Base-by-base conservation (phyloP, 2,329 filamentous ascomycete species). In the Arthroderma uncinatum region DNA sequence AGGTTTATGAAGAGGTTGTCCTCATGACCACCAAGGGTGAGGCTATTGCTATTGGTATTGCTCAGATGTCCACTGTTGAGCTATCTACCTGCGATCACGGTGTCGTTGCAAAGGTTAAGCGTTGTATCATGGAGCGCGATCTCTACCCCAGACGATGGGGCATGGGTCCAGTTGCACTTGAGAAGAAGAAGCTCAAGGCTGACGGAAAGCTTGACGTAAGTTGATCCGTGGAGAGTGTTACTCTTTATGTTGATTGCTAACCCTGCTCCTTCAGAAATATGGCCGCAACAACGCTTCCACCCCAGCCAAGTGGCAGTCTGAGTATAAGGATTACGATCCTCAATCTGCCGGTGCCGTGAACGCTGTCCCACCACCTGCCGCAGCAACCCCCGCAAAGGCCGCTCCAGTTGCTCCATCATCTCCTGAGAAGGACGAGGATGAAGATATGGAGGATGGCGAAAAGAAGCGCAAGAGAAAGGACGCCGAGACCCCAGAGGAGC, bases 101-200 rank as follows among this genome's bases (percentile, higher is more conserved):
- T 66, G 90, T 96, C 59, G 92, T 97, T 59, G 93, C 93, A 66
- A 97, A 96, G 81, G 89, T 98, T 72, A 98, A 98, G 85, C 86
- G 93, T 67, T 95, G 91, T 75, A 98, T 98, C 74, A 98, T 98
- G 93, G 93, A 98, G 81, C 88, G 93, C 67, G 93, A 97, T 72
- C 81, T 97, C 59, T 98, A 98, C 81, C 93, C 93, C 62, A 83
- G 90, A 72, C 81, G 92, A 79, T 98, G 93, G 93, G 93, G 93
- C 64, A 83, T 97, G 70, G 93, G 93, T 61, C 92, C 93, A 55
- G 85, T 92, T 60, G 93, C 93, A 53, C 77, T 86, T 53, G 90
- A 97, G 81, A 98, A 98, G 85, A 98, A 98, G 87, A 96, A 97
- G 83, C 84, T 98, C 79, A 97, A 97, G 84, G 89, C 91, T 55